Base-by-base conservation (phyloP, 495 filamentous ascomycete genomes). In the Xylaria palmicola region DNA sequence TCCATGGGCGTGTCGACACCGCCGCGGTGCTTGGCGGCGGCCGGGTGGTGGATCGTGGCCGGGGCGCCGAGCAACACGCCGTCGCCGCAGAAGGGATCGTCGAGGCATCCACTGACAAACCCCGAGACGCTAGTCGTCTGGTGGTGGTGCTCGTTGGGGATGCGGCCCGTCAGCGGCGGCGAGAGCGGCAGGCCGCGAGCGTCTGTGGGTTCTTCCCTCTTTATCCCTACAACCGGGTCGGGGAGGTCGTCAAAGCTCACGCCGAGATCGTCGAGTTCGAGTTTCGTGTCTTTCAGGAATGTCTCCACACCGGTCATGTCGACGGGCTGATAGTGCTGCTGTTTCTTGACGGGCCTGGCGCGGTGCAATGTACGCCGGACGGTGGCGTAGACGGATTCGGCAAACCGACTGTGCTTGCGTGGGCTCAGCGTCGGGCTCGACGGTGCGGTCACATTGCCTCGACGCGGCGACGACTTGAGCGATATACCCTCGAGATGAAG, bases 401-500 rank as follows among this genome's bases (percentile, higher is more conserved):
- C 30, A 48, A 72, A 62, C 7, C 67, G 64, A 41, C 17, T 52
- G 3, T 62, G 67, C 39, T 69, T 72, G 10, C 67, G 69, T 12
- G 66, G 69, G 32, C 64, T 64, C 24, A 58, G 10, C 9, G 29
- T 62, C 4, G 68, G 66, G 19, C 53, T 67, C 9, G 60, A 51
- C 27, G 64, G 65, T 34, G 71, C 49, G 60, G 64, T 53, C 62
- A 48, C 56, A 66, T 65, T 62, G 64, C 54, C 20, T 17, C 61
- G 70, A 3, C 74, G 73, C 12, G 53, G 53, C 26, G 53, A 56
- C 1, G 77, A 77, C 51, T 73, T 71, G 57, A 79, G 67, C n/a
- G 75, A 72, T 37, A 81, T 63, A 0, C 76, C 77, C 59, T 81
- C 79, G 37, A 81, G 66, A 44, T 72, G 73, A 2, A 78, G 72